Conservation (phyloP, 306 rosid genomes). For the Benincasa hispida region DNA sequence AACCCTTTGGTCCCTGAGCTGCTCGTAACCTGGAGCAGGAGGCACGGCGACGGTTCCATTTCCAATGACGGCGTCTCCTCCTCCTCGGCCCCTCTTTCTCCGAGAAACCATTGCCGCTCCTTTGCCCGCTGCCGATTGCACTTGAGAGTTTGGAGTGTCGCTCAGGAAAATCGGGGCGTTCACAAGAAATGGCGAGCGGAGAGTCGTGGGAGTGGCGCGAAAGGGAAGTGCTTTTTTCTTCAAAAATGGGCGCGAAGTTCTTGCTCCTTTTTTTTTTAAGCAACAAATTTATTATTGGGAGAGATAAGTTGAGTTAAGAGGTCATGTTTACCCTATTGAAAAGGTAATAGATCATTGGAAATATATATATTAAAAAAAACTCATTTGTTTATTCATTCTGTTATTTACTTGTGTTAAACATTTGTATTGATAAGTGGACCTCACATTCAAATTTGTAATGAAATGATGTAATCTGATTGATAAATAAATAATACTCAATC, state of each 20-base stretch:
- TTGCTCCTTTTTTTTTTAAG: too few species aligned
- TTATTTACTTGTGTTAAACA: too few species aligned
- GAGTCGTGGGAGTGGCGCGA: neutral
- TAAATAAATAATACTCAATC: too few species aligned
- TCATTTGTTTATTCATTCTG: too few species aligned
- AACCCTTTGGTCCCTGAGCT: slow-evolving; percentile 46
- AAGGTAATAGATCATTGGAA: too few species aligned
- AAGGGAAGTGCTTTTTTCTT: neutral
- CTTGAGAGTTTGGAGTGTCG: neutral
- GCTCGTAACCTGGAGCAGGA: slow-evolving; percentile 28
- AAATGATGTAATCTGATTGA: too few species aligned
- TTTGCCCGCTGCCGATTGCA: neutral
- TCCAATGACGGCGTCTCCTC: neutral
- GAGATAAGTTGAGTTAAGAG: too few species aligned
- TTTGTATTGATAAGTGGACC: too few species aligned
- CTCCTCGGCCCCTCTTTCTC: slow-evolving; percentile 8
- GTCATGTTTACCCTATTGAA: too few species aligned
- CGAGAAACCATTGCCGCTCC: slow-evolving; percentile 13
- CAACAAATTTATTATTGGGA: too few species aligned
- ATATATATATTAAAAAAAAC: too few species aligned
- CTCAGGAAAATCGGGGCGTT: neutral
- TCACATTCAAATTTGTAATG: too few species aligned
- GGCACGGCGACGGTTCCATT: neutral
- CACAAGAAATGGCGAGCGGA: neutral
- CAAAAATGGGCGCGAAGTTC: neutral